Percentiles rank a stretch among this genome's conserved stretches.
These are phyloP conservation scores for Hirschioporus abietinus DNA, from an alignment of 768 basidiomycete species.

Conservation along the genomic window DNA sequence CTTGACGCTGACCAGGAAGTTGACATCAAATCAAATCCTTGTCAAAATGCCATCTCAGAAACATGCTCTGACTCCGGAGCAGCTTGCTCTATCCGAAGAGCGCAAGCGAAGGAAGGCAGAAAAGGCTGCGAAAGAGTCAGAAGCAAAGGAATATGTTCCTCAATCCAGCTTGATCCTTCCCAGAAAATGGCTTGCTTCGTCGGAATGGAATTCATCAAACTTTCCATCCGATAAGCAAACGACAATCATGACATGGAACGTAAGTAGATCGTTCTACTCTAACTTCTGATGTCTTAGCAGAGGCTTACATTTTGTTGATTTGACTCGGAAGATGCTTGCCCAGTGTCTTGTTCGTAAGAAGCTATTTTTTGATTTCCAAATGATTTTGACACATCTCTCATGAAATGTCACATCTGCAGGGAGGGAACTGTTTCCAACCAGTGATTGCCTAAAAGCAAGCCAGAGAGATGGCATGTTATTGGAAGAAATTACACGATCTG, in stretches of 20 bases:
- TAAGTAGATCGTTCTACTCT: constrained; percentile 33
- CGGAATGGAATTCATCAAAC: constrained; percentile 5
- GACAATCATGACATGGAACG: constrained; percentile 81
- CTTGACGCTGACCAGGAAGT: neutral
- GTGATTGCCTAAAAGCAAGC: constrained; percentile 72
- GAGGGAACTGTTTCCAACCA: constrained; percentile 77
- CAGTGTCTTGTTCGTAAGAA: constrained; percentile 75
- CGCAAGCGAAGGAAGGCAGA: constrained; percentile 23
- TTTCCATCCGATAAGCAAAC: constrained; percentile 5
- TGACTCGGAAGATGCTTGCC: constrained; percentile 54
- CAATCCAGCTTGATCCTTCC: constrained; percentile 19
- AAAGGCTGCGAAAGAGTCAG: constrained; percentile 16
- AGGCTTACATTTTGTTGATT: constrained; percentile 13
- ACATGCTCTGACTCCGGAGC: constrained; percentile 41
- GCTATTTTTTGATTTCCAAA: neutral
- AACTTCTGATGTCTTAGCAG: constrained; percentile 10
- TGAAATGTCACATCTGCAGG: constrained; percentile 35
- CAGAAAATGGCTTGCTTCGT: constrained; percentile 32
- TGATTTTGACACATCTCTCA: neutral
- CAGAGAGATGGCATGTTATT: constrained; percentile 74
- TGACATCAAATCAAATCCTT: neutral
- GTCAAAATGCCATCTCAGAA: neutral
- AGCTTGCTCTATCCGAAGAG: constrained; percentile 48
- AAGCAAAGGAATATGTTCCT: constrained; percentile 16
- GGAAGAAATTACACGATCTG: constrained; percentile 63